These are phyloP conservation scores for Salix exigua DNA, from an alignment of 345 rosid species.

Conservation along the genomic window DNA sequence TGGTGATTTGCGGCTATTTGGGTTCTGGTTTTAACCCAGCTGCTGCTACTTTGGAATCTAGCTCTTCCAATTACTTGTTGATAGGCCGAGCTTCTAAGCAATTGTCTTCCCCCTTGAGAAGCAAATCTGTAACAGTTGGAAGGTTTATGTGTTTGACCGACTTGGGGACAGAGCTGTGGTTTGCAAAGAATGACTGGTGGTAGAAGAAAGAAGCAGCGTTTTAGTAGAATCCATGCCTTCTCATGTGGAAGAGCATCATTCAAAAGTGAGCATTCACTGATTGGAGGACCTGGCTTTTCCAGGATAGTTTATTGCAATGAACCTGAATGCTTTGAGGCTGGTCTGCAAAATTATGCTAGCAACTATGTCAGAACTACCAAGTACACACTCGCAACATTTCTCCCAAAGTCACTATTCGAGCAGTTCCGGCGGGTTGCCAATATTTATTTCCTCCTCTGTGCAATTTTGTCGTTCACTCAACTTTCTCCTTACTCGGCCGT, in stretches of 20 bases:
- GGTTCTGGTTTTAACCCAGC: neutral
- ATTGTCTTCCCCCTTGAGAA: neutral
- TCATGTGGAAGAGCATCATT: conserved; percentile 60
- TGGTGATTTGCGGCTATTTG: neutral
- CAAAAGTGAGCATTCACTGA: conserved; percentile 63
- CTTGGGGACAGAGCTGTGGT: neutral
- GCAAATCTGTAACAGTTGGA: neutral
- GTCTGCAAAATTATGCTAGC: conserved; percentile 38
- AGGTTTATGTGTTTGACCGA: conserved; percentile 5
- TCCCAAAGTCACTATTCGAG: conserved; percentile 83
- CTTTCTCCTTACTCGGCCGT: conserved; percentile 74
- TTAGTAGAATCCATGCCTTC: conserved; percentile 64
- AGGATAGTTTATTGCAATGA: conserved; percentile 80
- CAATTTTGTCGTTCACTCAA: conserved; percentile 66
- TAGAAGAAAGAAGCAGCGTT: conserved; percentile 56
- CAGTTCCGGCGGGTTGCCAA: conserved; percentile 96
- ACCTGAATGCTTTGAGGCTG: conserved; percentile 54
- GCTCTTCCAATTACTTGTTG: neutral
- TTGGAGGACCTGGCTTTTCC: conserved; percentile 95
- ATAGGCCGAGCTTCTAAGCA: neutral
- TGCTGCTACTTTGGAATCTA: conserved; percentile 7
- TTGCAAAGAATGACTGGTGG: conserved; percentile 45
- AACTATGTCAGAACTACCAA: conserved; percentile 84
- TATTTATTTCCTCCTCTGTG: conserved; percentile 77
- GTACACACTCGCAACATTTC: conserved; percentile 67